Percentiles rank a stretch among this genome's conserved stretches.
Conservation (phyloP, 2,329 filamentous ascomycete genomes). For the Phoma sp. region DNA sequence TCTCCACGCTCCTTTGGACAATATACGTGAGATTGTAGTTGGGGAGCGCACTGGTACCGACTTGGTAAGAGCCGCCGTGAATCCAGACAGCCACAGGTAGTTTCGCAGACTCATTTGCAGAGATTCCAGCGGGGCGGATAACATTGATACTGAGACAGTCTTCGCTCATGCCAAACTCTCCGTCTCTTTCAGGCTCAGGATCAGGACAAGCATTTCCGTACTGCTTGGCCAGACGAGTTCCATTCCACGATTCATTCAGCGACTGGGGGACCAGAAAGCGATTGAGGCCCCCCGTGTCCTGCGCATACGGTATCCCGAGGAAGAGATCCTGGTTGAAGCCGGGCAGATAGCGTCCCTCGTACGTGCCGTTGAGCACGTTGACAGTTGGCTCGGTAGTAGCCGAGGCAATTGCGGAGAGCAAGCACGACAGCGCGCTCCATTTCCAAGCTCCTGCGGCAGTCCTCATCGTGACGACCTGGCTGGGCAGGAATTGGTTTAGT, state of each 20-base stretch:
- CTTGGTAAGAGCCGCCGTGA: conserved; percentile 56
- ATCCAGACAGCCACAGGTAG: conserved; percentile 68
- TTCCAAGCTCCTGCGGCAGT: conserved; percentile 27
- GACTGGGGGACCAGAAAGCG: conserved; percentile 60
- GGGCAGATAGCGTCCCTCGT: conserved; percentile 41
- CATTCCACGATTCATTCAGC: conserved; percentile 54
- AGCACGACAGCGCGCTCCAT: conserved; percentile 19
- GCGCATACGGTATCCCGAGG: conserved; percentile 62
- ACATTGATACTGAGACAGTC: conserved; percentile 69
- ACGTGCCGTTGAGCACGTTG: conserved; percentile 43
- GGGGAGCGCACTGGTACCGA: conserved; percentile 50
- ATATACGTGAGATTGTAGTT: conserved; percentile 69
- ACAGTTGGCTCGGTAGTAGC: conserved; percentile 33
- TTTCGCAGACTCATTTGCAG: conserved; percentile 43
- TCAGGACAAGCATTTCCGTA: conserved; percentile 53
- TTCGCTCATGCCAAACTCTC: conserved; percentile 54
- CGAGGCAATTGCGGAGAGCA: conserved; percentile 18
- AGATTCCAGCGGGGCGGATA: conserved; percentile 59
- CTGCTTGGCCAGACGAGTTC: conserved; percentile 46
- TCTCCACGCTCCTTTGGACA: conserved; percentile 54
- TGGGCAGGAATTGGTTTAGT: background rate
- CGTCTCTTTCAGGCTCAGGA: conserved; percentile 27
- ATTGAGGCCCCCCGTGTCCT: conserved; percentile 59
- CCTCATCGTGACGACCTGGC: conserved; percentile 18
- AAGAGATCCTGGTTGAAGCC: conserved; percentile 54